phyloP scores from a whole-genome alignment of 2,329 filamentous ascomycete genomes.

The Trichoderma sp. region DNA sequence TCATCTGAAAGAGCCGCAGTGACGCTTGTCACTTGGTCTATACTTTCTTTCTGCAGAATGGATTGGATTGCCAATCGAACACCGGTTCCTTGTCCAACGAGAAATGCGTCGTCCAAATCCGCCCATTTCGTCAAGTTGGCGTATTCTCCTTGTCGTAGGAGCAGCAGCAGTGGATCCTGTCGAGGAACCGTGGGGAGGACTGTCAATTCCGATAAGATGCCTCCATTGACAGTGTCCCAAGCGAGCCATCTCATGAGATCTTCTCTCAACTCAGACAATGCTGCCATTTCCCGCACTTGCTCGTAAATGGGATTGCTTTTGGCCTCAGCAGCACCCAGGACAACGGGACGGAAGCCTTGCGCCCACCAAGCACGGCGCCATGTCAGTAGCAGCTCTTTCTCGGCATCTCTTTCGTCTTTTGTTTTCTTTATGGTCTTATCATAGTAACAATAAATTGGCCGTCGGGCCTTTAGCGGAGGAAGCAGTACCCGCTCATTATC shows the following conservation, averaged over 20 bases:
- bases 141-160: constrained; percentile 74
- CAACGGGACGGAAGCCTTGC: constrained; percentile 82
- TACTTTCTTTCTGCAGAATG: constrained; percentile 56
- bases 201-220: constrained; percentile 76
- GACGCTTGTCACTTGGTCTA: constrained; percentile 63
- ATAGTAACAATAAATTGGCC: constrained; percentile 88
- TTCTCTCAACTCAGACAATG: constrained; percentile 62
- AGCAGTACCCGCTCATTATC: constrained; percentile 84
- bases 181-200: constrained; percentile 79
- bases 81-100: constrained; percentile 67
- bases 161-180: constrained; percentile 70
- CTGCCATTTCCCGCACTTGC: constrained; percentile 62
- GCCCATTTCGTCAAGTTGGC: constrained; percentile 74
- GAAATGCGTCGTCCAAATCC: constrained; percentile 68
- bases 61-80: constrained; percentile 64
- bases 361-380: constrained; percentile 98
- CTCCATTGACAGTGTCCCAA: constrained; percentile 88
- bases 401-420: constrained; percentile 65
- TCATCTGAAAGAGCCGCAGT: constrained; percentile 60
- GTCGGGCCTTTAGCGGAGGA: constrained; percentile 70
- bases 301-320: constrained; percentile 79
- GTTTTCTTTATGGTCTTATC: constrained; percentile 67
- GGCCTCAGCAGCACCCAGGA: constrained; percentile 78
- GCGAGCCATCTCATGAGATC: constrained; percentile 86
- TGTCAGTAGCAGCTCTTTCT: constrained; percentile 76